Percentiles rank a stretch among this genome's conserved stretches.
These are phyloP conservation scores for Ilyonectria mors-panacis DNA, from an alignment of 2,329 filamentous ascomycete species.

Conservation along the genomic window DNA sequence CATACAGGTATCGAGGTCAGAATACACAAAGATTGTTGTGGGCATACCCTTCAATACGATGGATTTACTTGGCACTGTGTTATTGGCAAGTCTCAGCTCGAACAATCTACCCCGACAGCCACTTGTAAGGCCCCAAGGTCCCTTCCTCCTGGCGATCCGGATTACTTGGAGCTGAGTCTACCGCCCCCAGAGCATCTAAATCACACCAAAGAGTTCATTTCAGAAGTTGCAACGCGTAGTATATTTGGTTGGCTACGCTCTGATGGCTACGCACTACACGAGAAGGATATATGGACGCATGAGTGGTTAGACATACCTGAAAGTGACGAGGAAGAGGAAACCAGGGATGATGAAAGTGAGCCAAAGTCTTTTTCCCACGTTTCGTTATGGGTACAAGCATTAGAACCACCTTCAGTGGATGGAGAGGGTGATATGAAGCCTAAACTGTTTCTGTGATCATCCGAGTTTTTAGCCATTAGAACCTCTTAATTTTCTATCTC, in stretches of 20 bases:
- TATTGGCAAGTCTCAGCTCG: neutral
- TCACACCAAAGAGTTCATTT: neutral
- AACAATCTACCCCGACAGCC: neutral
- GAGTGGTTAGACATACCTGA: neutral
- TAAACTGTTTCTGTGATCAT: no score
- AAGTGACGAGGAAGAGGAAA: neutral
- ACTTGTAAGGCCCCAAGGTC: neutral
- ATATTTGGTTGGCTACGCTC: no score
- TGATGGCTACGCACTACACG: no score
- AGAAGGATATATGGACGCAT: neutral
- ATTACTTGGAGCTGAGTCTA: neutral
- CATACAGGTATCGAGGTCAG: neutral
- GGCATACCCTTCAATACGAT: slow-evolving; percentile 10
- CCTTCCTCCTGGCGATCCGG: no score
- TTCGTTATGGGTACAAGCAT: neutral
- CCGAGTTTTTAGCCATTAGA: no score
- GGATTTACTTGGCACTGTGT: slow-evolving; percentile 10
- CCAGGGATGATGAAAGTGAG: neutral
- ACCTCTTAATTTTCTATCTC: no score
- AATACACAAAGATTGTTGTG: neutral
- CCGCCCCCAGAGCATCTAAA: neutral
- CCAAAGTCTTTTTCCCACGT: neutral
- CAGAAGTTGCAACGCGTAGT: no score
- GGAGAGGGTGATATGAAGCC: no score
- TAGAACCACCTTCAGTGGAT: no score